Conservation (phyloP, 164 flowering plant species). For the Tetracentron sinense region DNA sequence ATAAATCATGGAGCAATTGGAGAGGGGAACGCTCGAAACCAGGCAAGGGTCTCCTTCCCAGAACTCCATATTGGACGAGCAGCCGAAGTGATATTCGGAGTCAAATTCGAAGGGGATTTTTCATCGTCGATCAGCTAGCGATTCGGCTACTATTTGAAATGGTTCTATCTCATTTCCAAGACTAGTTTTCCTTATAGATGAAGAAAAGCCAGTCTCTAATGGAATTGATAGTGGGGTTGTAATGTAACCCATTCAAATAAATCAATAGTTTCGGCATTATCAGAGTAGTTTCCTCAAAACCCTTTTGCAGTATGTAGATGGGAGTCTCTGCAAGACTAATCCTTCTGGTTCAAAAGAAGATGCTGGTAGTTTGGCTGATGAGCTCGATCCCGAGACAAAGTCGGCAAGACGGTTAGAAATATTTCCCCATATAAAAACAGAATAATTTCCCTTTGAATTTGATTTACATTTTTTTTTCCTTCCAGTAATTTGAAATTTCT, state of each 20-base stretch:
- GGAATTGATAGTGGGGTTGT: conserved; percentile 19
- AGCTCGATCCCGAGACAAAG: conserved; percentile 28
- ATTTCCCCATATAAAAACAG: too few relatives aligned
- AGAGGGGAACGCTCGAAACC: too few relatives aligned
- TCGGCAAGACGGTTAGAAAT: conserved; percentile 31
- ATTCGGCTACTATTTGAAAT: conserved; percentile 37
- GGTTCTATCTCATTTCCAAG: conserved; percentile 21
- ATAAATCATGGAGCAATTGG: too few relatives aligned
- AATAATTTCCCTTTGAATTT: background rate
- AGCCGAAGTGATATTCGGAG: conserved; percentile 45
- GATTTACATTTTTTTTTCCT: background rate
- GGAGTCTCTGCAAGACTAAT: conserved; percentile 14
- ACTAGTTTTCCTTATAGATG: conserved; percentile 13
- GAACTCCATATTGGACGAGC: conserved; percentile 37
- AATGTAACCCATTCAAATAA: conserved; percentile 25
- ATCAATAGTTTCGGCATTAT: conserved; percentile 46
- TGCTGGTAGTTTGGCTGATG: conserved; percentile 18
- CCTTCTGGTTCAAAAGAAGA: conserved; percentile 17
- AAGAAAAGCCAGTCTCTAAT: conserved; percentile 12
- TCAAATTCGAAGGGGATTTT: conserved; percentile 17
- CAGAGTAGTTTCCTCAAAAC: conserved; percentile 36
- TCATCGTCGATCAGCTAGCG: conserved; percentile 52
- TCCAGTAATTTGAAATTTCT: too few relatives aligned
- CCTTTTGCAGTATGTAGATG: conserved; percentile 27
- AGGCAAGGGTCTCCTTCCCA: conserved; percentile 43